phyloP scores from a whole-genome alignment of 805 yeast genomes.

The Priceomyces medius region DNA sequence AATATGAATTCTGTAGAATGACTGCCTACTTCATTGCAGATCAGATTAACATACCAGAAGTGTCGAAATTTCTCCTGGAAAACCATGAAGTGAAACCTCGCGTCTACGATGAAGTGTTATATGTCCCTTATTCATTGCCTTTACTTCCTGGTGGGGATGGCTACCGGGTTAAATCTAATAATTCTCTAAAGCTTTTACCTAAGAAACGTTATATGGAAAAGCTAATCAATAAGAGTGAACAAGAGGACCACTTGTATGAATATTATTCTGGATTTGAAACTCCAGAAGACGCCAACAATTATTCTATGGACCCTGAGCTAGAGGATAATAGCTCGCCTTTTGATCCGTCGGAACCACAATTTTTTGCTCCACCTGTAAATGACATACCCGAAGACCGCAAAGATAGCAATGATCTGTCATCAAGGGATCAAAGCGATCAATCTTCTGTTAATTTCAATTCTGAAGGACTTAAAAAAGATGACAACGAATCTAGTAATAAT shows the following conservation, averaged over 20 bases:
- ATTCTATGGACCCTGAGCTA: slow-evolving; percentile 45
- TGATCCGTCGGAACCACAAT: slow-evolving; percentile 92
- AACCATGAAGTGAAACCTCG: slow-evolving; percentile 85
- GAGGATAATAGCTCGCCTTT: slow-evolving; percentile 56
- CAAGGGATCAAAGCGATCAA: not conserved
- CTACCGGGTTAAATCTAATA: slow-evolving; percentile 70
- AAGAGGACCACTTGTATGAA: slow-evolving; percentile 87
- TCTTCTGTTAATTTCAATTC: not conserved
- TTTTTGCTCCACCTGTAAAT: slow-evolving; percentile 54
- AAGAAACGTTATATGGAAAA: slow-evolving; percentile 64
- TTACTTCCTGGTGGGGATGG: slow-evolving; percentile 82
- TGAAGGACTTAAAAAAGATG: not conserved
- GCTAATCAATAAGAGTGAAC: slow-evolving; percentile 76
- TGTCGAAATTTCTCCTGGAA: slow-evolving; percentile 61
- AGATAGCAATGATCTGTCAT: slow-evolving; percentile 6
- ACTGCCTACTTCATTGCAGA: slow-evolving; percentile 92
- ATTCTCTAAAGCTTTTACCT: slow-evolving; percentile 43
- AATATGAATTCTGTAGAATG: slow-evolving; percentile 71
- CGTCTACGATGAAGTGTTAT: slow-evolving; percentile 87
- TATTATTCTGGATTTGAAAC: slow-evolving; percentile 80
- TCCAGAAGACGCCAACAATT: slow-evolving; percentile 52
- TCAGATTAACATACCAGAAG: slow-evolving; percentile 63
- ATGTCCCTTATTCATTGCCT: slow-evolving; percentile 86
- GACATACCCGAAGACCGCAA: slow-evolving; percentile 15
- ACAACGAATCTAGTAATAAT: not conserved